Evolutionary conservation across 768 basidiomycete genomes (phyloP), one percentile per base, ranked within the genome.

Genomic region (Lyophyllum semitale): DNA sequence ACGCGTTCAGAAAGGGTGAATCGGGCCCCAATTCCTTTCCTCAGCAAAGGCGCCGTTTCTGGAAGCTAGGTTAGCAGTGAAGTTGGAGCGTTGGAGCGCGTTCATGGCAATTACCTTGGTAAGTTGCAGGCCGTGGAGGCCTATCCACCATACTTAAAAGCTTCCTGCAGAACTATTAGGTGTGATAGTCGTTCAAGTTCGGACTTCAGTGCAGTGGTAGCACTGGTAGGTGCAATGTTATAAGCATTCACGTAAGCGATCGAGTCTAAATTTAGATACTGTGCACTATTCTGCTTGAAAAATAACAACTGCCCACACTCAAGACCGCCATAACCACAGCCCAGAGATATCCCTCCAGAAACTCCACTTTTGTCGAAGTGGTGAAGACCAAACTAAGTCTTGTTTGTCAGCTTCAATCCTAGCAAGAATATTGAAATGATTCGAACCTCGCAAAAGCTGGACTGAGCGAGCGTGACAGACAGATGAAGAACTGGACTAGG

Each of bases 21-120:
- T 60, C 62, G 45, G 56, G 45, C 18, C 2, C 54, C 60, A 61
- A 30, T 58, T 60, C 44, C 42, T 58, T 35, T 68, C 71, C 38
- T 77, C 22, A 92, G 70, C 44, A 92, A 75, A 33, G 89, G 84
- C 3, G 87, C 84, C 25, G 80, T 68, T 70, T 91, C 90, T 91
- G 29, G 42, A 51, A 51, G n/a, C n/a, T n/a, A n/a, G n/a, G n/a
- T n/a, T n/a, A n/a, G n/a, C n/a, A n/a, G n/a, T n/a, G n/a, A n/a
- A n/a, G n/a, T n/a, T n/a, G n/a, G n/a, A n/a, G 53, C 50, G 43
- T 45, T 38, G 37, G 37, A 4, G 37, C 37, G 17, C 9, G 35
- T 17, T 60, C 41, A 20, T 22, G 22, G 15, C 23, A 53, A 55
- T 44, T 67, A 82, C 87, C 87, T 69, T 80, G 76, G 72, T 87